Evolutionary conservation across 177 flowering plant species (phyloP).

Genomic region (Vitis hybrid): DNA sequence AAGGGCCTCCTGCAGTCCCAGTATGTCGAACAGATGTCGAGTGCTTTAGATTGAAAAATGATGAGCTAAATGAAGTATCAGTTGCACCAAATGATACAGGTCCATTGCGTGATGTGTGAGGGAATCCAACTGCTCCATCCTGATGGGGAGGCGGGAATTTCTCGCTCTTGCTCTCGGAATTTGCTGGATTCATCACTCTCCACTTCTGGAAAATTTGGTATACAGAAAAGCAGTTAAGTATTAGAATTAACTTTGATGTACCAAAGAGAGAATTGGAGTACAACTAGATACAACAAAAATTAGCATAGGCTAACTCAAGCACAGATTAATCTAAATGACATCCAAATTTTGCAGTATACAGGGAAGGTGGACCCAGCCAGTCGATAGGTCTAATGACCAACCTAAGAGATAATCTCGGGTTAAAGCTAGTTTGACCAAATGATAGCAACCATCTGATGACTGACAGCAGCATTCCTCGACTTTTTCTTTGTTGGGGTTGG

Average conservation of each 20-base stretch:
- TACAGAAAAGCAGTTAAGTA: neutral
- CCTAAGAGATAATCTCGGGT: no score
- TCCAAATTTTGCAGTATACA: no score
- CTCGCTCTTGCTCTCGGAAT: conserved; percentile 93
- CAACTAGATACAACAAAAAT: no score
- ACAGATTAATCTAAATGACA: no score
- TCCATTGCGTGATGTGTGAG: conserved; percentile 50
- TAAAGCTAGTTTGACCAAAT: no score
- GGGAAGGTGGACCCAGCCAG: no score
- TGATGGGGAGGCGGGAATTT: conserved; percentile 98
- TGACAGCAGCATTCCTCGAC: no score
- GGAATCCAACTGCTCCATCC: conserved; percentile 80
- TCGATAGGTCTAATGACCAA: no score
- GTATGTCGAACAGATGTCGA: conserved; percentile 36
- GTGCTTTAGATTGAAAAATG: conserved; percentile 38
- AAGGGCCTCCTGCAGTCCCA: conserved; percentile 34
- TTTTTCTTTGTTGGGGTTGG: no score
- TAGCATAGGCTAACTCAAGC: no score
- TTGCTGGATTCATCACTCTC: conserved; percentile 57
- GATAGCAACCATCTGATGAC: no score
- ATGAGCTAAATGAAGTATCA: conserved; percentile 45
- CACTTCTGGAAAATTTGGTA: conserved; percentile 43
- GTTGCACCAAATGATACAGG: conserved; percentile 49
- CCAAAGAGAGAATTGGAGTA: neutral
- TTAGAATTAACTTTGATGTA: no score